Evolutionary conservation across 164 flowering plant genomes (phyloP), one percentile per base, ranked within the genome.

Genomic region (Vitis rupestris): DNA sequence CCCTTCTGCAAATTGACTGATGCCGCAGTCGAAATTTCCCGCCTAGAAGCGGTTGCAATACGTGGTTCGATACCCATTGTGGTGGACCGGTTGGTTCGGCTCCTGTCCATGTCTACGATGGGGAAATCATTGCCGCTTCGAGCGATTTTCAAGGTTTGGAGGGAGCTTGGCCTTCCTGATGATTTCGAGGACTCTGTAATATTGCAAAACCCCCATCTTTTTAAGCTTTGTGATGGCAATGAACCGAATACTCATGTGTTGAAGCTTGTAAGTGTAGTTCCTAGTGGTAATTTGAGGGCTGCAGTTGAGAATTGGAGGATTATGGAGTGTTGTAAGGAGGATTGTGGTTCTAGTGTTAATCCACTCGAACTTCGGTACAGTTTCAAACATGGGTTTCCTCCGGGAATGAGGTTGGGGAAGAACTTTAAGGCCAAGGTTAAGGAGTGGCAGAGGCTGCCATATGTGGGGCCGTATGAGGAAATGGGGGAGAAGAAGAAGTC

Each of bases 151-250:
- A 91, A 84, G 64, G 92, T 93, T 4, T 93, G 94, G 97, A 87
- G 92, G 72, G 99, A 93, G 68, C 75, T 95, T 12, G 97, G 98
- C 29, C 81, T 95, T 10, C 99, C 97, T 3, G 95, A 95, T 56
- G 92, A 93, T 65, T 93, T 91, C 52, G 99, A 95, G 79, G 87
- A 88, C 61, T 87, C 90, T n/a, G 83, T 90, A 23, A 86, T 93
- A 5, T 54, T 74, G 5, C 65, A 64, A 71, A 86, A 90, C 72
- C 66, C 87, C 9, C 47, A 80, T 8, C 4, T 93, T 63, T 95
- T 95, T 65, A 4, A 55, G 2, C 86, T 90, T 19, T 63, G 52
- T 48, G 86, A 82, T 67, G 86, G 76, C 4, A 63, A 83, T 68
- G 98, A 91, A 68, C 88, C 82, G n/a, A 90, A 86, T 65, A 93